phyloP scores from a whole-genome alignment of 2,329 filamentous ascomycete genomes.

The Cytospora leucostoma region DNA sequence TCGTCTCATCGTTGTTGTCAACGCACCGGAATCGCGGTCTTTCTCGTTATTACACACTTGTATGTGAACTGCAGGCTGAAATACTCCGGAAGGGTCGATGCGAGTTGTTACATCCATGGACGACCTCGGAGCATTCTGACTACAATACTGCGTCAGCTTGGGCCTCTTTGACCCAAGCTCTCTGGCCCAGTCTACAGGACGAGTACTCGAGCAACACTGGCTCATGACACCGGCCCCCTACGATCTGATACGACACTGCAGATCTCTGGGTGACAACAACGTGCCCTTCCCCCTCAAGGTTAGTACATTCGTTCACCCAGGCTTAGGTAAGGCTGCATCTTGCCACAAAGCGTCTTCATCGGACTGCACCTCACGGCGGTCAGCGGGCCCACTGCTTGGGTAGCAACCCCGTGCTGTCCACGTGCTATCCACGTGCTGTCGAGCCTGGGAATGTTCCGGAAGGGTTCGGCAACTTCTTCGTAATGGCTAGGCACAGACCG shows the following conservation, averaged over 20 bases:
- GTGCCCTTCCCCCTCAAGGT: background rate
- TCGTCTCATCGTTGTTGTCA: constrained; percentile 2
- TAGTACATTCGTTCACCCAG: background rate
- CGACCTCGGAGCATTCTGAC: too few relatives aligned
- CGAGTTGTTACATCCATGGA: too few relatives aligned
- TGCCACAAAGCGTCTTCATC: background rate
- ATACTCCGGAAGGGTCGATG: too few relatives aligned
- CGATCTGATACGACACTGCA: background rate
- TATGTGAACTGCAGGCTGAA: too few relatives aligned
- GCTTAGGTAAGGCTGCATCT: background rate
- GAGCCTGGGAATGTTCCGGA: too few relatives aligned
- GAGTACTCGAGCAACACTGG: background rate
- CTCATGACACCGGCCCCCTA: background rate
- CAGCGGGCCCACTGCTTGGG: background rate
- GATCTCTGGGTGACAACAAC: background rate
- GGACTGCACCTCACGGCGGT: background rate
- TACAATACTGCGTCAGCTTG: too few relatives aligned
- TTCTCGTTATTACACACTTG: background rate
- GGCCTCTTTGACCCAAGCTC: too few relatives aligned
- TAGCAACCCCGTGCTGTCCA: background rate
- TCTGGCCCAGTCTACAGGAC: too few relatives aligned
- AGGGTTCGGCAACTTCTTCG: too few relatives aligned
- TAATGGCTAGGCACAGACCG: background rate
- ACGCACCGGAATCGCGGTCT: constrained; percentile 7
- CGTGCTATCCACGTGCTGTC: background rate